phyloP scores from a whole-genome alignment of 2,329 filamentous ascomycete genomes.

The Pezicula neosporulosa region DNA sequence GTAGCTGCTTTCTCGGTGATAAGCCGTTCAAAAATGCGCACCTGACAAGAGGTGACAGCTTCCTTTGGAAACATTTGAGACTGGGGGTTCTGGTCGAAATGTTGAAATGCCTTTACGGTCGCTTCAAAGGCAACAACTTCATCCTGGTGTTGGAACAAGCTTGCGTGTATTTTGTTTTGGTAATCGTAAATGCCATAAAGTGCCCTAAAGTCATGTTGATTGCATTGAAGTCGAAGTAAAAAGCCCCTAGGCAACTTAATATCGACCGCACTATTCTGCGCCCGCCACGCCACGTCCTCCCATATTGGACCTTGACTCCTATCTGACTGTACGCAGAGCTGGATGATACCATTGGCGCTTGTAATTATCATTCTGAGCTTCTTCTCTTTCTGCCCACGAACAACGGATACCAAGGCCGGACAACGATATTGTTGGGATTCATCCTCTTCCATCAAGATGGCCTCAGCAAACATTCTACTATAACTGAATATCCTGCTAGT shows the following conservation, averaged over 20 bases:
- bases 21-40: conserved; percentile 72
- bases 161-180: conserved; percentile 70
- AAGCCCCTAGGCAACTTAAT: conserved; percentile 75
- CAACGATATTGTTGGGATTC: conserved; percentile 66
- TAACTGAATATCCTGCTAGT: conserved; percentile 73
- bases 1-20: conserved; percentile 67
- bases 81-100: conserved; percentile 70
- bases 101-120: conserved; percentile 72
- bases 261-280: conserved; percentile 61
- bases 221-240: conserved; percentile 65
- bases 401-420: conserved; percentile 71
- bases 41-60: conserved; percentile 64
- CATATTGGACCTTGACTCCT: conserved; percentile 69
- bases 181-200: conserved; percentile 86
- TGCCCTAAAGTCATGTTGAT: conserved; percentile 72
- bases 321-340: conserved; percentile 68
- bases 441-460: conserved; percentile 69
- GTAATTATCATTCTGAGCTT: conserved; percentile 70
- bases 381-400: conserved; percentile 66
- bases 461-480: conserved; percentile 71
- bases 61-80: conserved; percentile 74
- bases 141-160: conserved; percentile 63
- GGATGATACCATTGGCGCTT: conserved; percentile 76
- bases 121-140: conserved; percentile 69
- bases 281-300: conserved; percentile 79